Evolutionary conservation across 116 monocot species (phyloP).

Genomic region (Iris pallida): DNA sequence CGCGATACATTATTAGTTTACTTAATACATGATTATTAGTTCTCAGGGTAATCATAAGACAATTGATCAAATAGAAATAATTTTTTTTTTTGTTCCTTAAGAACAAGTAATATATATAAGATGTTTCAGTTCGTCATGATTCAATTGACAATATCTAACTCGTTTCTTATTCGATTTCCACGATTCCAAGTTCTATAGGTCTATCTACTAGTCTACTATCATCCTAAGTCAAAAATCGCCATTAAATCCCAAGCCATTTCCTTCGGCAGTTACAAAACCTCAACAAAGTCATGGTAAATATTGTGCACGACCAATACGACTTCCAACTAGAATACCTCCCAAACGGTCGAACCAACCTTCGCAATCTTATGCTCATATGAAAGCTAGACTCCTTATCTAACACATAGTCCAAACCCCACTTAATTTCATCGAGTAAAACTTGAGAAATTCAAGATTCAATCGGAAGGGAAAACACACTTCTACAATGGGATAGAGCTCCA

Average conservation of each 20-base stretch:
- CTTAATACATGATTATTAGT: too few relatives aligned
- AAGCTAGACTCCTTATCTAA: conserved; percentile 18
- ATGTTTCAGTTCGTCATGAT: conserved; percentile 2
- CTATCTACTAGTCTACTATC: conserved; percentile 3
- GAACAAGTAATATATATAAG: neutral
- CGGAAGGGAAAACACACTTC: conserved; percentile 23
- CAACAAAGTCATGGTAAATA: conserved; percentile 8
- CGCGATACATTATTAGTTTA: too few relatives aligned
- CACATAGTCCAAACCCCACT: neutral
- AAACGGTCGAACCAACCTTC: neutral
- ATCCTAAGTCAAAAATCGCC: neutral
- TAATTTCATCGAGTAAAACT: conserved; percentile 7
- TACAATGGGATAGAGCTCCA: too few relatives aligned
- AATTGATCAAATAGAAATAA: too few relatives aligned
- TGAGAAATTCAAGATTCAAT: conserved; percentile 5
- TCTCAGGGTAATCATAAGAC: too few relatives aligned
- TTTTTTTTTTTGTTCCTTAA: too few relatives aligned
- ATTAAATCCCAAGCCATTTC: neutral
- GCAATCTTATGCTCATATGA: conserved; percentile 2
- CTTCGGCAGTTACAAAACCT: neutral
- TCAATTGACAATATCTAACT: neutral
- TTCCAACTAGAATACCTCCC: conserved; percentile 7
- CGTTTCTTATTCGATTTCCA: conserved; percentile 7
- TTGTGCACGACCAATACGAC: neutral
- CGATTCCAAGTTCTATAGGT: conserved; percentile 5